Conservation (phyloP, 768 basidiomycete species). For the Naematelia encephala region DNA sequence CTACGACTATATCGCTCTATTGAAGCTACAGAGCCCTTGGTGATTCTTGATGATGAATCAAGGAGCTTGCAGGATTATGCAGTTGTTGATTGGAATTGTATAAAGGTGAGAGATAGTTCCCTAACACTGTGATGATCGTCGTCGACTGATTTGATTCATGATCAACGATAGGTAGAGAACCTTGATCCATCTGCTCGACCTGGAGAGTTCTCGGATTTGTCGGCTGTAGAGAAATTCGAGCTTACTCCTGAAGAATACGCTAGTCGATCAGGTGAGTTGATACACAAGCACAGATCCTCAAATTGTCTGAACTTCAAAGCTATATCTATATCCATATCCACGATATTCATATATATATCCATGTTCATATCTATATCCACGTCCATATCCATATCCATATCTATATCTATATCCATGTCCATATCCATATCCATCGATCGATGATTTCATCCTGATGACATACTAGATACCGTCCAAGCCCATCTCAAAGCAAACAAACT, state of each 20-base stretch:
- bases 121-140: too few species aligned
- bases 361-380: too few species aligned
- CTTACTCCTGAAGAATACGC: conserved; percentile 77
- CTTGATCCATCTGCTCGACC: conserved; percentile 69
- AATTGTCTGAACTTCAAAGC: too few species aligned
- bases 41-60: conserved; percentile 63
- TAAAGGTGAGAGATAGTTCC: conserved; percentile 80
- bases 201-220: conserved; percentile 79
- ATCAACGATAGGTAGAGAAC: conserved; percentile 61
- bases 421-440: too few species aligned
- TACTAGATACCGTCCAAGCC: conserved; percentile 86
- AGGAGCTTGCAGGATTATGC: conserved; percentile 72
- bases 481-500: conserved; percentile 84
- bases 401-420: too few species aligned
- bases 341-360: too few species aligned
- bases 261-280: conserved; percentile 64
- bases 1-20: conserved; percentile 65
- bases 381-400: too few species aligned
- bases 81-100: conserved; percentile 68
- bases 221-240: conserved; percentile 90
- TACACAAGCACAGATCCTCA: too few species aligned
- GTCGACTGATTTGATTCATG: too few species aligned
- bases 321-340: too few species aligned
- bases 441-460: too few species aligned
- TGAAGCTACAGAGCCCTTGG: conserved; percentile 48